Conservation (phyloP, 1,284 basidiomycete genomes). For the Abortiporus biennis region DNA sequence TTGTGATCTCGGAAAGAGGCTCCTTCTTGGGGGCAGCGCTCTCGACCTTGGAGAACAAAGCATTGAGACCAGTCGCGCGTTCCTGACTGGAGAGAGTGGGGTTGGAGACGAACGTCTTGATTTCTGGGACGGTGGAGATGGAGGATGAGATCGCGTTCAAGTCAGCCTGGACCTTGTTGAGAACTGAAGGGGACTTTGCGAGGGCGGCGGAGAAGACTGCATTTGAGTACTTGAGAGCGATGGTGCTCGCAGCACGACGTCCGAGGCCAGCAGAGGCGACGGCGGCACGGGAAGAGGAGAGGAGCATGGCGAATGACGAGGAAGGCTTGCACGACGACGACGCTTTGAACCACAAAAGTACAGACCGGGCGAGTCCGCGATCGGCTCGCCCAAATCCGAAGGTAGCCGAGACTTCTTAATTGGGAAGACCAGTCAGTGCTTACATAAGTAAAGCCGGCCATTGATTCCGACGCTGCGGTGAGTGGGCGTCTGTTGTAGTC, state of each 20-base stretch:
- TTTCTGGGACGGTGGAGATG: slow-evolving; percentile 59
- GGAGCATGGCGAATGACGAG: too few species aligned
- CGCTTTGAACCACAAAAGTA: slow-evolving; percentile 5
- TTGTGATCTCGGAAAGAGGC: slow-evolving; percentile 78
- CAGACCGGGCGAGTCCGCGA: slow-evolving; percentile 11
- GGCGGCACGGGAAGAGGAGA: slow-evolving; percentile 39
- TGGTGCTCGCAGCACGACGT: slow-evolving; percentile 64
- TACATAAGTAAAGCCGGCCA: neutral
- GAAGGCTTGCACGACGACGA: slow-evolving; percentile 11
- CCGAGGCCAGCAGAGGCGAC: slow-evolving; percentile 40
- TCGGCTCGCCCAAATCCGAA: slow-evolving; percentile 14
- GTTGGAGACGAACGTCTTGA: slow-evolving; percentile 75
- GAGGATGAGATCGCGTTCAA: slow-evolving; percentile 65
- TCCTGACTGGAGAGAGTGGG: slow-evolving; percentile 85
- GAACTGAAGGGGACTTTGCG: slow-evolving; percentile 72
- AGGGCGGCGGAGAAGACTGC: slow-evolving; percentile 92
- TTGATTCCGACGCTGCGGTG: neutral
- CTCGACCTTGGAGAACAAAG: slow-evolving; percentile 60
- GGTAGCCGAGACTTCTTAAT: slow-evolving; percentile 3
- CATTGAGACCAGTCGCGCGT: slow-evolving; percentile 62
- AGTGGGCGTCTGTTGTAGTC: neutral
- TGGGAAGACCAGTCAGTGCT: too few species aligned
- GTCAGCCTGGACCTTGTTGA: slow-evolving; percentile 82
- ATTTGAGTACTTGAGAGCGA: slow-evolving; percentile 90
- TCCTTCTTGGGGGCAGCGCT: slow-evolving; percentile 61